Conservation (phyloP, 352 stramenopile species). For the Phytophthora tentaculata region DNA sequence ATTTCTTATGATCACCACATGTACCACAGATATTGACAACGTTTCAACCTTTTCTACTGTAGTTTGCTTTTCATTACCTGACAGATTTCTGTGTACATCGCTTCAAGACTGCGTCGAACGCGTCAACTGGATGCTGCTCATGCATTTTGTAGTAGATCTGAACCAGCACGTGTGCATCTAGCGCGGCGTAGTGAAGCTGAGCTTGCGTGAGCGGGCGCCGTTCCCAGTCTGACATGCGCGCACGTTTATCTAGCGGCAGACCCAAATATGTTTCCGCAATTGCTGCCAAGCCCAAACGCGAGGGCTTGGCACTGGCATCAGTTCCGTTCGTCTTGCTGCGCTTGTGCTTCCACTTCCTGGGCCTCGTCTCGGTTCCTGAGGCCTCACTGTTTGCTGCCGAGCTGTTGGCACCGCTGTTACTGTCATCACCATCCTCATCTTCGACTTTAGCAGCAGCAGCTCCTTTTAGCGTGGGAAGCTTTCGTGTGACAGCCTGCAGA, state of each 20-base stretch:
- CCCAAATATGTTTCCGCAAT: slow-evolving; percentile 62
- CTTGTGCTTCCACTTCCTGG: slow-evolving; percentile 35
- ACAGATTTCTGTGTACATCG: slow-evolving; percentile 53
- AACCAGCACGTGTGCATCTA: slow-evolving; percentile 76
- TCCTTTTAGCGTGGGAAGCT: slow-evolving; percentile 31
- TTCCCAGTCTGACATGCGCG: slow-evolving; percentile 82
- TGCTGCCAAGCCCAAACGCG: slow-evolving; percentile 52
- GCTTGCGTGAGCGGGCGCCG: slow-evolving; percentile 65
- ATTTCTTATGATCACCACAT: too few relatives aligned
- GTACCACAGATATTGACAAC: too few relatives aligned
- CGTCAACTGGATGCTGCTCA: slow-evolving; percentile 35
- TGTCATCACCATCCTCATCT: slow-evolving; percentile 9
- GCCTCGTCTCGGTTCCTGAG: slow-evolving; percentile 12
- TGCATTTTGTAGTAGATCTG: slow-evolving; percentile 66
- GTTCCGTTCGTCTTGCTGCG: slow-evolving; percentile 26
- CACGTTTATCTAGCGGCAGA: slow-evolving; percentile 74
- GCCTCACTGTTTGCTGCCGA: slow-evolving; percentile 15
- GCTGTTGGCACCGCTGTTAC: slow-evolving; percentile 9
- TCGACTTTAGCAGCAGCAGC: slow-evolving; percentile 7
- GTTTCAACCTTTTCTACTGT: too few relatives aligned
- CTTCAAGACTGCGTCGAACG: slow-evolving; percentile 36
- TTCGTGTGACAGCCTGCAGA: slow-evolving; percentile 53
- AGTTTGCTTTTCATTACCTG: slow-evolving; percentile 30
- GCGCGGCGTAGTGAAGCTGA: slow-evolving; percentile 73
- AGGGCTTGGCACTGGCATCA: slow-evolving; percentile 21